A percentile compares a stretch with the other conserved stretches of the same genome.
These are phyloP conservation scores for Lasiodiplodia gonubiensis DNA, from an alignment of 2,329 filamentous ascomycete species.

Conservation along the genomic window DNA sequence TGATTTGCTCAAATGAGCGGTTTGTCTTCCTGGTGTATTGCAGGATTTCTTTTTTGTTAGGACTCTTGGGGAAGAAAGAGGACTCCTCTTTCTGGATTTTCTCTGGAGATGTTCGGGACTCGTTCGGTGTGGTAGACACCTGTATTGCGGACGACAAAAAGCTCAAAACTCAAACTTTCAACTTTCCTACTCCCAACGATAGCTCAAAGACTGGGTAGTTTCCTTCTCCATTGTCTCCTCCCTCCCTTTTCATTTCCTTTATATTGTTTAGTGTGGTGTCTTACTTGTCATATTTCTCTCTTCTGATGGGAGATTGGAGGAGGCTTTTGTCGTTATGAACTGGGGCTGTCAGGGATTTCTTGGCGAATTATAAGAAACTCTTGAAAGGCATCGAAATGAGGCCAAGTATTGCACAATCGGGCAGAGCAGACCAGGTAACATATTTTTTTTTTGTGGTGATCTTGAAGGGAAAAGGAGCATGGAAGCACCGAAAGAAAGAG, in stretches of 20 bases:
- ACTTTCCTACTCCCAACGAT: not conserved
- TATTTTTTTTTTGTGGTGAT: slow-evolving; percentile 4
- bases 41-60: not conserved
- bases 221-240: not conserved
- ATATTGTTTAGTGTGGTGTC: not conserved
- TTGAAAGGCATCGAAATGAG: not conserved
- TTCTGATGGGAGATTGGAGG: not conserved
- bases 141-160: not conserved
- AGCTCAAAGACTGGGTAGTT: not conserved
- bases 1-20: not conserved
- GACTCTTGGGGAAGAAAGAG: not conserved
- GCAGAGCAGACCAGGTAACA: not conserved
- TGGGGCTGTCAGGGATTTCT: not conserved
- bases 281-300: not conserved
- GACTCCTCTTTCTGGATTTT: not conserved
- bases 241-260: not conserved
- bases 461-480: not conserved
- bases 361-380: not conserved
- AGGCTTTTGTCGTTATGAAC: not conserved
- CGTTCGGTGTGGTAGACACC: no score
- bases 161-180: not conserved
- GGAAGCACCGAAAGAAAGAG: not conserved
- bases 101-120: no score
- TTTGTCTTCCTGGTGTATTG: not conserved
- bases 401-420: not conserved